Evolutionary conservation across 352 stramenopile genomes (phyloP), one percentile per base, ranked within the genome.

Genomic region (Globisporangium spiculum): DNA sequence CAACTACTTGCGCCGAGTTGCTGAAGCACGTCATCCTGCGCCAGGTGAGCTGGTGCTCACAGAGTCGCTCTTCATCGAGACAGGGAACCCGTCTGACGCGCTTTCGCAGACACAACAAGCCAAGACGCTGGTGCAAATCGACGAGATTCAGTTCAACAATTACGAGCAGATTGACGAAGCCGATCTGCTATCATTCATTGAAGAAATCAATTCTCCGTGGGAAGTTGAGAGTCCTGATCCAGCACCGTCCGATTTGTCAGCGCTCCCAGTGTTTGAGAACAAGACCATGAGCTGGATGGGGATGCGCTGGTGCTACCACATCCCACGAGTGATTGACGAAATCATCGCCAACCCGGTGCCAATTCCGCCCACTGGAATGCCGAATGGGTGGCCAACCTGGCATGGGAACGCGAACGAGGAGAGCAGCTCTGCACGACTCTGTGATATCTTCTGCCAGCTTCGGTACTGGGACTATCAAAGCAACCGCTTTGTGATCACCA

Each of bases 231-330:
- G 70, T 22, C 50, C 41, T 1, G 69, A 74, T 18, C 24, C 60
- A 4, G 50, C 57, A 6, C 65, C 27, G 34, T 53, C 66, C 53
- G 72, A 81, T n/a, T 50, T 24, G 4, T 56, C 74, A 41, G 67
- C 60, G 1, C 58, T 75, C 20, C 64, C 72, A 4, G 72, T 66
- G 12, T 52, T 88, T 53, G 73, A 78, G 34, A 86, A 84, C 30
- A 78, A 78, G 61, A 94, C 84, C 0, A 75, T 76, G 26, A 83
- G 84, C 24, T 94, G 84, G 81, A 89, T 94, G 84, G 75, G 72
- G 34, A 87, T 95, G 80, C 85, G 80, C 26, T 95, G 88, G 88
- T 86, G 79, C 36, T 95, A 95, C 57, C 81, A 90, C 38, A 68
- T 94, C 24, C 86, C 88, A 41, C 78, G 88, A 63, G 77, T 67